Evolutionary conservation across 345 rosid genomes (phyloP).

Genomic region (Camelina laxa): DNA sequence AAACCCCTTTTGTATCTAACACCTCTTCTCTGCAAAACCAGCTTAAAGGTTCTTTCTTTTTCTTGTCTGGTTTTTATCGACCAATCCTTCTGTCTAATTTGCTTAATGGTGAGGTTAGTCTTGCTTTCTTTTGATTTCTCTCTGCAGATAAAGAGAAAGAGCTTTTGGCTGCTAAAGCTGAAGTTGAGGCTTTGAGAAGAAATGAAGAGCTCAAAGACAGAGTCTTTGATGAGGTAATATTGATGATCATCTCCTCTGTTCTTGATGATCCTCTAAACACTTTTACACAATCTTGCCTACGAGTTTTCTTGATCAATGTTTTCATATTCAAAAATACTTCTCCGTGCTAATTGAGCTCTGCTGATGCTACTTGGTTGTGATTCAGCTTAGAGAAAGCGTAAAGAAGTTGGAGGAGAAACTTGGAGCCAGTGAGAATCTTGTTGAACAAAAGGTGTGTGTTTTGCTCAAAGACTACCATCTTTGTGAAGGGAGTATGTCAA

Average conservation of each 20-base stretch:
- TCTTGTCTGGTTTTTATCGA: constrained; percentile 2
- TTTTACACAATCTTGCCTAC: neutral
- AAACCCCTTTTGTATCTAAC: constrained; percentile 72
- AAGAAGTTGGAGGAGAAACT: constrained; percentile 61
- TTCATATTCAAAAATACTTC: neutral
- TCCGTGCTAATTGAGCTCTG: constrained; percentile 10
- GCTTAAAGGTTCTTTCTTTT: constrained; percentile 59
- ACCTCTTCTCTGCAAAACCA: constrained; percentile 70
- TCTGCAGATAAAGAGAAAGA: constrained; percentile 69
- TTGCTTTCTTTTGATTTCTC: constrained; percentile 24
- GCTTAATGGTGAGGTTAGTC: constrained; percentile 2
- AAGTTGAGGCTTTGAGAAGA: constrained; percentile 69
- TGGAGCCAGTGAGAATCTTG: constrained; percentile 53
- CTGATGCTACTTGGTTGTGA: constrained; percentile 3
- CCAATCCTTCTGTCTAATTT: constrained; percentile 11
- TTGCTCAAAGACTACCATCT: neutral
- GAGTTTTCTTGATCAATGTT: constrained; percentile 19
- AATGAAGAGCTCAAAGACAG: constrained; percentile 70
- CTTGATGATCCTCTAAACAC: neutral
- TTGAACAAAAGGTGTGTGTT: constrained; percentile 65
- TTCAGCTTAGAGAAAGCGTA: constrained; percentile 66
- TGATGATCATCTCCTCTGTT: constrained; percentile 6
- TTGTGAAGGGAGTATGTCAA: constrained; percentile 12
- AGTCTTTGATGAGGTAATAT: constrained; percentile 68
- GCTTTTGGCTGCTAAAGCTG: constrained; percentile 58